Base-by-base conservation (phyloP, 805 yeast genomes). In the Saturnispora zaruensis region DNA sequence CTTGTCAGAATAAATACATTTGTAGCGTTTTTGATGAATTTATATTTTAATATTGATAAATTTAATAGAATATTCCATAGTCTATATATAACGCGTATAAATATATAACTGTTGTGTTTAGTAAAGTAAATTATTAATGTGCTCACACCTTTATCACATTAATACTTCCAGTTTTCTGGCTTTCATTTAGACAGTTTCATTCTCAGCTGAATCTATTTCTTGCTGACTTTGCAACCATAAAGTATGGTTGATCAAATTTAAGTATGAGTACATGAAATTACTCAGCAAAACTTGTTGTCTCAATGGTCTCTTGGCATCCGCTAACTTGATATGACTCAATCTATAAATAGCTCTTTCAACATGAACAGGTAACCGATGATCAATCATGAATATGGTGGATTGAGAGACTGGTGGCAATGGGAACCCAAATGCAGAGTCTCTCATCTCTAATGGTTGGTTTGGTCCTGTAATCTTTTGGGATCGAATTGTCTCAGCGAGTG, bases 221-320 rank as follows among this genome's bases (percentile, higher is more conserved):
- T 71, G 65, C 43, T 63, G 66, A 53, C 82, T 87, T 59, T 85
- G 91, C 53, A 86, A 66, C 65, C 83, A 87, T 57, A 85, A 71
- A 14, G 91, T 90, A 63, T 91, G 97, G 65, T 91, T 95, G 50
- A 93, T 96, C 66, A 93, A 72, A 62, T 93, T 91, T 72, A 93
- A 75, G 66, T 93, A 93, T 0, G 97, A 91, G 63, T 93, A 93
- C 99, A 93, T 93, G 77, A 93, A 93, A 65, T 93, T 93, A 52
- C 96, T 87, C 55, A 93, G 69, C 45, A 93, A 66, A 1, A 93
- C 99, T 64, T 93, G 99, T 64, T 93, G 97, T 36, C 89, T 75
- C 54, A 93, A 69, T 26, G 95, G 93, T 52, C 98, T 73, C 62
- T 88, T 85, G 1, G 98, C 91, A 66, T 93, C 95, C 24, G 98